A percentile compares a stretch with the other conserved stretches of the same genome.
Evolutionary conservation across 2,329 filamentous ascomycete genomes (phyloP).

Genomic region (Raffaelea arxii): DNA sequence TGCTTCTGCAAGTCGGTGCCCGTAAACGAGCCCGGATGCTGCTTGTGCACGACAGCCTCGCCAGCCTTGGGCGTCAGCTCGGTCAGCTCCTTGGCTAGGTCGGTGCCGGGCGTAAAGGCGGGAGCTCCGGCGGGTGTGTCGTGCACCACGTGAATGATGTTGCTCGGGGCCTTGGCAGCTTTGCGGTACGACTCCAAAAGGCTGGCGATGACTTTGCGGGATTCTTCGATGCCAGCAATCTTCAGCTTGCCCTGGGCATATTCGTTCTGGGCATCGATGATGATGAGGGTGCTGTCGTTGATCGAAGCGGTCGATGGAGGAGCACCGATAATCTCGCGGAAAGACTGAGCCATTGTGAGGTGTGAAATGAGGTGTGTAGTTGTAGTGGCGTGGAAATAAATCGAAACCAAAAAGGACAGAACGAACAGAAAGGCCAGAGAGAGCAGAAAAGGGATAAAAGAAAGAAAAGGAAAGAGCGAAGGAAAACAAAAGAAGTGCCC

Average conservation of each 20-base stretch:
- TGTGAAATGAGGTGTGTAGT: no score
- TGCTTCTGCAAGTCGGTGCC: slow-evolving; percentile 48
- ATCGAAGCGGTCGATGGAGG: slow-evolving; percentile 44
- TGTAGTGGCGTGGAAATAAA: not conserved
- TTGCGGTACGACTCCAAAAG: slow-evolving; percentile 53
- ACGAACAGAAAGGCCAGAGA: no score
- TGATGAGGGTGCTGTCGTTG: slow-evolving; percentile 50
- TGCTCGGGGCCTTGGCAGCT: slow-evolving; percentile 23
- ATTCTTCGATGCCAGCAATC: slow-evolving; percentile 40
- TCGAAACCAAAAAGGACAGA: not conserved
- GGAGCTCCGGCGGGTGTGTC: slow-evolving; percentile 49
- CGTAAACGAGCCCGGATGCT: slow-evolving; percentile 49
- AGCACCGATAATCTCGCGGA: slow-evolving; percentile 44
- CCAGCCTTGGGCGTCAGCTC: slow-evolving; percentile 43
- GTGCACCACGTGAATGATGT: slow-evolving; percentile 53
- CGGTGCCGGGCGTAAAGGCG: slow-evolving; percentile 54
- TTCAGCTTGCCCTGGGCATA: slow-evolving; percentile 50
- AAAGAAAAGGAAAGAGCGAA: not conserved
- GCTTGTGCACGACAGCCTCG: slow-evolving; percentile 51
- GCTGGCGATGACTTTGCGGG: slow-evolving; percentile 44
- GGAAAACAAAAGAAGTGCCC: not conserved
- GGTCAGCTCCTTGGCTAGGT: slow-evolving; percentile 49
- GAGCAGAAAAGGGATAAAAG: not conserved
- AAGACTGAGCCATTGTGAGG: slow-evolving; percentile 9
- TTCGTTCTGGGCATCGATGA: slow-evolving; percentile 65